phyloP scores from a whole-genome alignment of 2,329 filamentous ascomycete species.

The Aspergillus awamori region DNA sequence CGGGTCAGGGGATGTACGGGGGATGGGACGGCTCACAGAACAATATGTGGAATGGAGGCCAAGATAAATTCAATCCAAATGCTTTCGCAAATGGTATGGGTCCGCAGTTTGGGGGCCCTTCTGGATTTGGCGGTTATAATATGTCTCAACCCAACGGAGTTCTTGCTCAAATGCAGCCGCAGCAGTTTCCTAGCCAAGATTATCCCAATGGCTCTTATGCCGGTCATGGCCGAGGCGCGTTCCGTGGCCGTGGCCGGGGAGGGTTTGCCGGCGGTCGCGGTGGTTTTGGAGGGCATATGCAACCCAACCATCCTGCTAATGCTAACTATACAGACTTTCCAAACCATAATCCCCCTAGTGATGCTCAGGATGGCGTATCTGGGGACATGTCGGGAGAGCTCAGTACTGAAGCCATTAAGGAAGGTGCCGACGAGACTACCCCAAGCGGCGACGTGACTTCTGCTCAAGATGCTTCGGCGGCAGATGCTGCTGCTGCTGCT shows the following conservation, averaged over 20 bases:
- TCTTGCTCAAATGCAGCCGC: conserved; percentile 65
- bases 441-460: conserved; percentile 38
- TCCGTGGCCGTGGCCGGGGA: conserved; percentile 65
- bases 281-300: conserved; percentile 40
- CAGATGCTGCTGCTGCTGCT: conserved; percentile 15
- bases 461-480: conserved; percentile 28
- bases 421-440: conserved; percentile 38
- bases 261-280: conserved; percentile 52
- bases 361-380: conserved; percentile 23
- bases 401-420: conserved; percentile 25
- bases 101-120: conserved; percentile 79
- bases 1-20: conserved; percentile 67
- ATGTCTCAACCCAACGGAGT: conserved; percentile 79
- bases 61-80: conserved; percentile 90
- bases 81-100: conserved; percentile 72
- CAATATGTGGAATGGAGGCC: conserved; percentile 74
- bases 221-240: conserved; percentile 65
- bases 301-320: conserved; percentile 37
- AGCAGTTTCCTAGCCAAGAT: conserved; percentile 63
- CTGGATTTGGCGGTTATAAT: conserved; percentile 69
- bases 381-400: conserved; percentile 17
- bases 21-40: conserved; percentile 78
- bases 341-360: conserved; percentile 35
- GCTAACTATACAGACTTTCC: conserved; percentile 39
- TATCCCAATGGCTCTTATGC: conserved; percentile 77